Evolutionary conservation across 2,329 filamentous ascomycete species (phyloP).

Genomic region (Alternaria arborescens): DNA sequence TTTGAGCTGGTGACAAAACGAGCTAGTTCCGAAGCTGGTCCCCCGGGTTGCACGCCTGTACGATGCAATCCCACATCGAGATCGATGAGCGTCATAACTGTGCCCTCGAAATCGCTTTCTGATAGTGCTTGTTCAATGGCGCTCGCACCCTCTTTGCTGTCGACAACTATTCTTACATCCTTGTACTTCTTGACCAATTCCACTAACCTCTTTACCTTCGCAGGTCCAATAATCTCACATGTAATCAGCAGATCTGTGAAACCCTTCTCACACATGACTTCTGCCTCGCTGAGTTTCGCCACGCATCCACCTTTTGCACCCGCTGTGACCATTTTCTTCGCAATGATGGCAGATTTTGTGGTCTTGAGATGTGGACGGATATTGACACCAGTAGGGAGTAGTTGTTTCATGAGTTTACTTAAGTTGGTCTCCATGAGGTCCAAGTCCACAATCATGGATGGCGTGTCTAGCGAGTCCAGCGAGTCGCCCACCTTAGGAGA

Average conservation of each 20-base stretch:
- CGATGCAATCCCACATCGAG: slow-evolving; percentile 62
- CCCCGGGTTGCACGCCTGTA: slow-evolving; percentile 58
- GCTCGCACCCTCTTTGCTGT: slow-evolving; percentile 56
- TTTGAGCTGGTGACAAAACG: slow-evolving; percentile 48
- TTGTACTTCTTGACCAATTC: slow-evolving; percentile 54
- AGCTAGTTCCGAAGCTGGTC: slow-evolving; percentile 54
- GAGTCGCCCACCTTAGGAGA: slow-evolving; percentile 55
- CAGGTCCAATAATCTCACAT: slow-evolving; percentile 59
- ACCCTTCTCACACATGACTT: slow-evolving; percentile 52
- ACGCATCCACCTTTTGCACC: slow-evolving; percentile 63
- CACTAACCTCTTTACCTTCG: slow-evolving; percentile 59
- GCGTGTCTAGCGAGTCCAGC: slow-evolving; percentile 60
- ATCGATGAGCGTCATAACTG: slow-evolving; percentile 57
- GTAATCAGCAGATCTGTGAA: slow-evolving; percentile 62
- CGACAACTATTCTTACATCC: slow-evolving; percentile 58
- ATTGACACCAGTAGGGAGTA: slow-evolving; percentile 57
- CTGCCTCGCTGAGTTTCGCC: slow-evolving; percentile 59
- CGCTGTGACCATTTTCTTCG: slow-evolving; percentile 55
- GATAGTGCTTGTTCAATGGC: slow-evolving; percentile 57
- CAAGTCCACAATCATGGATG: slow-evolving; percentile 65
- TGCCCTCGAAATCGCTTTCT: slow-evolving; percentile 47
- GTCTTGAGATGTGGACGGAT: slow-evolving; percentile 65
- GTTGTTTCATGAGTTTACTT: slow-evolving; percentile 55
- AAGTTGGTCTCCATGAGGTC: slow-evolving; percentile 63
- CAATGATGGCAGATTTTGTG: slow-evolving; percentile 60